These are phyloP conservation scores for Metschnikowia anglica DNA, from an alignment of 805 yeast species.

Conservation along the genomic window DNA sequence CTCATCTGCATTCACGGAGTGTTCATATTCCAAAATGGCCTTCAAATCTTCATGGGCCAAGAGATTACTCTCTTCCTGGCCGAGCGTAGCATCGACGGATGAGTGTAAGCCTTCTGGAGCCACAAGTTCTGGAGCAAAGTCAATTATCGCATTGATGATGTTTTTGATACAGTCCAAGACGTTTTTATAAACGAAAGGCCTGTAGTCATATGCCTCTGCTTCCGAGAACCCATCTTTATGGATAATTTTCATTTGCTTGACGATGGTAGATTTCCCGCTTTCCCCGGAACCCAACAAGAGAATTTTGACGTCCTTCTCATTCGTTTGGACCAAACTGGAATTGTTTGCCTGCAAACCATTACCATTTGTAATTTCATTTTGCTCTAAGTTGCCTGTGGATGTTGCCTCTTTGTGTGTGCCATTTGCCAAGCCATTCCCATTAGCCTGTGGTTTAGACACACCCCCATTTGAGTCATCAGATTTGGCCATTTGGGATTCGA, in stretches of 20 bases:
- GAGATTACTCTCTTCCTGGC: constrained; percentile 1
- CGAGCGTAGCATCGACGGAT: not conserved
- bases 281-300: constrained; percentile 86
- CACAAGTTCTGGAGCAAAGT: constrained; percentile 45
- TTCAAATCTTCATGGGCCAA: constrained; percentile 38
- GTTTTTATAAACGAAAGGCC: constrained; percentile 77
- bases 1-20: constrained; percentile 53
- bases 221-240: constrained; percentile 70
- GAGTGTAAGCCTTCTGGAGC: constrained; percentile 15
- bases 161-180: constrained; percentile 73
- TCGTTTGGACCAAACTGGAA: constrained; percentile 13
- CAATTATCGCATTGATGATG: constrained; percentile 63
- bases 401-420: constrained; percentile 5
- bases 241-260: constrained; percentile 77
- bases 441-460: not conserved
- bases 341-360: constrained; percentile 14
- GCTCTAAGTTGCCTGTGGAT: not conserved
- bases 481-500: constrained; percentile 1
- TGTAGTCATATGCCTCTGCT: constrained; percentile 71
- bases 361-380: constrained; percentile 4
- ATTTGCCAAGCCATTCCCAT: constrained; percentile 3
- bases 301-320: constrained; percentile 60
- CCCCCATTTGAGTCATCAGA: not conserved
- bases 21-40: constrained; percentile 45
- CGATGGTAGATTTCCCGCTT: constrained; percentile 75